Conservation (phyloP, 345 rosid genomes). For the Rhodamnia rubescens region DNA sequence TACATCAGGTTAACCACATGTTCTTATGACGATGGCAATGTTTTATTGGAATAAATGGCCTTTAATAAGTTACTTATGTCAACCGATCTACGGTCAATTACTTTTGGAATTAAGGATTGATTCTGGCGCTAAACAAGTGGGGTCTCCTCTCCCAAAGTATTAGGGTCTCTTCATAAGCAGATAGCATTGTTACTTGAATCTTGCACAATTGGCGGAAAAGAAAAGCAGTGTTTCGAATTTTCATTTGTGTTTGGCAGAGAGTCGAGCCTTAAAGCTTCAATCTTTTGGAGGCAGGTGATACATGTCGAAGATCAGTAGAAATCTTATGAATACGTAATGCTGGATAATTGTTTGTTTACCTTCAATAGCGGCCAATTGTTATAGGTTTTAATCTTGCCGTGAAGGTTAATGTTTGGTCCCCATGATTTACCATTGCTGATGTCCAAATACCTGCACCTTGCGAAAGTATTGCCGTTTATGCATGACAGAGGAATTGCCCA, state of each 20-base stretch:
- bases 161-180: background rate
- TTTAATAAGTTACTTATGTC: background rate
- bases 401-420: background rate
- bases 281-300: background rate
- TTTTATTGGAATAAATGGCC: background rate
- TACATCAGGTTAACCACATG: conserved; percentile 47
- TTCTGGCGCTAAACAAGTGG: background rate
- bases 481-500: conserved; percentile 85
- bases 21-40: background rate
- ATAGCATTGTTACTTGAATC: background rate
- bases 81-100: background rate
- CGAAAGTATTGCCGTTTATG: conserved; percentile 61
- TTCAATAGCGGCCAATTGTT: background rate
- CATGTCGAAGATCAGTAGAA: background rate
- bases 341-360: background rate
- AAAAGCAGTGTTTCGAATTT: background rate
- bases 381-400: background rate
- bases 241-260: background rate
- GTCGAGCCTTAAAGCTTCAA: background rate
- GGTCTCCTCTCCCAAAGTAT: background rate
- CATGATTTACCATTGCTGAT: background rate
- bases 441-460: conserved; percentile 41
- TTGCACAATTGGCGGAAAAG: background rate
- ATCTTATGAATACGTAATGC: background rate
- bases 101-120: background rate